These are phyloP conservation scores for Trametes maxima DNA, from an alignment of 768 basidiomycete genomes.

Conservation along the genomic window DNA sequence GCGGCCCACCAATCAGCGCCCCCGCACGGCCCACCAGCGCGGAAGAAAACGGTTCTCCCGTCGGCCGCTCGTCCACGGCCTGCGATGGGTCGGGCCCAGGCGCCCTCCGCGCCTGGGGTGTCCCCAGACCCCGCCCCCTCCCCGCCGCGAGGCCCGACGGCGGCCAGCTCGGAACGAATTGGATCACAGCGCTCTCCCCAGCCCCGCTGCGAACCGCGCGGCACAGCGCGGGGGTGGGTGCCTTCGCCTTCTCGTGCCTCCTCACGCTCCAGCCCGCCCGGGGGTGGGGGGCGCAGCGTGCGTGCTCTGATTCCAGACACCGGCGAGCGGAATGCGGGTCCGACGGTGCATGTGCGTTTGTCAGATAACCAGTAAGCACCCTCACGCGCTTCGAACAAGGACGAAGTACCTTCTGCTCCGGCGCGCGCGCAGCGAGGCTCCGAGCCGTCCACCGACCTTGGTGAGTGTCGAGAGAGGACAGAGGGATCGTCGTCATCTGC, in stretches of 20 bases:
- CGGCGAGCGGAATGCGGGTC: too few relatives aligned
- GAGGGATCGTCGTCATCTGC: too few relatives aligned
- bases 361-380: background rate
- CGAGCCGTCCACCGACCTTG: too few relatives aligned
- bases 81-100: background rate
- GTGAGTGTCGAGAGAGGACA: too few relatives aligned
- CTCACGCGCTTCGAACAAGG: background rate
- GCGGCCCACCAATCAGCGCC: slow-evolving; percentile 6
- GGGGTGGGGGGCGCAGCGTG: too few relatives aligned
- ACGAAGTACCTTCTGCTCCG: background rate
- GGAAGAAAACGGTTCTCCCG: slow-evolving; percentile 1
- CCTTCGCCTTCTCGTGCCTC: too few relatives aligned
- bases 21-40: background rate
- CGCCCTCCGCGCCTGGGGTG: background rate
- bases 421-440: background rate
- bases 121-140: slow-evolving; percentile 3
- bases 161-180: background rate
- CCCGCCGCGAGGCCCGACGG: slow-evolving; percentile 1
- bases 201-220: too few relatives aligned
- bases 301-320: too few relatives aligned
- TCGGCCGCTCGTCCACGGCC: background rate
- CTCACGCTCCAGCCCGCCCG: too few relatives aligned
- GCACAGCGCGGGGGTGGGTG: too few relatives aligned
- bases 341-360: background rate
- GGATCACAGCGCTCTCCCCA: background rate